Percentiles rank a stretch among this genome's conserved stretches.
Conservation (phyloP, 208 protist species). For the Novymonas esmeraldas region DNA sequence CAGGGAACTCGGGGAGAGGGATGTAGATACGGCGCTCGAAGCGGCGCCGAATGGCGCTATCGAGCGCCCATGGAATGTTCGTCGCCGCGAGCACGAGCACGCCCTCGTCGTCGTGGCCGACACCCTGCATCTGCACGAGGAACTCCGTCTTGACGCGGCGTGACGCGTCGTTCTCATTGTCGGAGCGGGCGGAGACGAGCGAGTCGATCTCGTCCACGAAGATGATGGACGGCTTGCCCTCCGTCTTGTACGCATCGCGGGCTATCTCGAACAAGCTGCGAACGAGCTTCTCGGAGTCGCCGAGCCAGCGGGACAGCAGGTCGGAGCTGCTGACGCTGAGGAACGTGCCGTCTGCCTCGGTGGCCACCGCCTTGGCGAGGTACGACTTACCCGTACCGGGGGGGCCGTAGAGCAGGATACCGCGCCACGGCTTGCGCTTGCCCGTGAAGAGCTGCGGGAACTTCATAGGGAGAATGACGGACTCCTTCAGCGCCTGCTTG, state of each 20-base stretch:
- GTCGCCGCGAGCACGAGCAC: conserved; percentile 93
- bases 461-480: conserved; percentile 89
- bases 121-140: conserved; percentile 97
- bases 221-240: conserved; percentile 88
- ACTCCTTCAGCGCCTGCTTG: conserved; percentile 93
- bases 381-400: conserved; percentile 95
- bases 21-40: conserved; percentile 95
- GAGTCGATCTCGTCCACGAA: conserved; percentile 97
- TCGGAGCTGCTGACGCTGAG: conserved; percentile 91
- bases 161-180: conserved; percentile 91
- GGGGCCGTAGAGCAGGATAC: conserved; percentile 93
- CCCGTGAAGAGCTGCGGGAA: conserved; percentile 95
- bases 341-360: conserved; percentile 90
- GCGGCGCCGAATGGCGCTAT: conserved; percentile 90
- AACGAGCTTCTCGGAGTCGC: conserved; percentile 95
- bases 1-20: conserved; percentile 87
- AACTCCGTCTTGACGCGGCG: conserved; percentile 99
- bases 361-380: conserved; percentile 93
- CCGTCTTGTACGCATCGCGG: conserved; percentile 72
- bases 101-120: conserved; percentile 82
- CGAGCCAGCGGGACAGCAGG: conserved; percentile 93
- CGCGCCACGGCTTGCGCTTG: conserved; percentile 92
- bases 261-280: conserved; percentile 94
- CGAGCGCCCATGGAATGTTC: conserved; percentile 92
- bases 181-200: conserved; percentile 84